Conservation (phyloP, 192 early-diverging fungal species). For the Backusella morwellensis region DNA sequence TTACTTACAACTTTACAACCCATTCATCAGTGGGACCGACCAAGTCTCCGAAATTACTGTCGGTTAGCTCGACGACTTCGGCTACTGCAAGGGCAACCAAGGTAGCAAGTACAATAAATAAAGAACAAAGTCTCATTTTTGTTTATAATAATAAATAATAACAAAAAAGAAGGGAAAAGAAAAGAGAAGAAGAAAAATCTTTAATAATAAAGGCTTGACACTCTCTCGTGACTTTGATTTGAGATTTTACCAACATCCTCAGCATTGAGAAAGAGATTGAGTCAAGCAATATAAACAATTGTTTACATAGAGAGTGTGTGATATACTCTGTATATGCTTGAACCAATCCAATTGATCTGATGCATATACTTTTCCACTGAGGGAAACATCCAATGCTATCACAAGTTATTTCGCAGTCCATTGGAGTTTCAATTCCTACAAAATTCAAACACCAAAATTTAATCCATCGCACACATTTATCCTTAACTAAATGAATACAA, state of each 20-base stretch:
- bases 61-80: conserved; percentile 15
- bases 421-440: not conserved
- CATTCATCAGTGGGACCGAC: conserved; percentile 21
- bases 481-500: conserved; percentile 23
- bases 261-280: too few species aligned
- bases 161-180: not conserved
- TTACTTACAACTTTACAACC: conserved; percentile 29
- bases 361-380: too few species aligned
- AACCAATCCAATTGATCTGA: not conserved
- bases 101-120: not conserved
- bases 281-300: too few species aligned
- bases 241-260: not conserved
- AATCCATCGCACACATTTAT: not conserved
- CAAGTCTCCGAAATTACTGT: conserved; percentile 16
- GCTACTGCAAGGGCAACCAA: not conserved
- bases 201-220: not conserved
- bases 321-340: not conserved
- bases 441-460: not conserved
- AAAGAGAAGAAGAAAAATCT: not conserved
- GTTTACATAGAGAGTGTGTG: too few species aligned
- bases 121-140: not conserved
- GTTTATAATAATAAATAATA: not conserved
- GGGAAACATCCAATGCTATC: too few species aligned
- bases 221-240: not conserved
- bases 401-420: not conserved